Evolutionary conservation across 2,329 filamentous ascomycete species (phyloP).

Genomic region (Verticillium klebahnii): DNA sequence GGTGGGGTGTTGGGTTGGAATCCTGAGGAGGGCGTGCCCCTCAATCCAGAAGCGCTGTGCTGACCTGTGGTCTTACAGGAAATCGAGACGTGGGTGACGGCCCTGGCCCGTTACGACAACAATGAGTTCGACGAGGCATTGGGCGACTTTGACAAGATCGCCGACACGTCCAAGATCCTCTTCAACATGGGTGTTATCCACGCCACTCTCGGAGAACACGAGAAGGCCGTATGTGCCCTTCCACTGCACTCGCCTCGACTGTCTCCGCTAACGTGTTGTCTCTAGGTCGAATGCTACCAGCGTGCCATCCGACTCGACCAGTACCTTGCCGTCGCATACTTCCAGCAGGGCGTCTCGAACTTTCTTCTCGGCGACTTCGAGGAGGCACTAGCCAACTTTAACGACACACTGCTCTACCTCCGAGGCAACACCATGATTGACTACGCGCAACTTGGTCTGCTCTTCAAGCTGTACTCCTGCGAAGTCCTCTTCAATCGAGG

Average conservation of each 20-base stretch:
- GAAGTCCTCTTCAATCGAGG: slow-evolving; percentile 97
- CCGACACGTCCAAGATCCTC: slow-evolving; percentile 94
- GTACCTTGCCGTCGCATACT: slow-evolving; percentile 96
- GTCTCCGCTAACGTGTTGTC: slow-evolving; percentile 10
- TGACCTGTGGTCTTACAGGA: slow-evolving; percentile 52
- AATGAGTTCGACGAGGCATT: slow-evolving; percentile 94
- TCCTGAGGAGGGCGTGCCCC: not conserved
- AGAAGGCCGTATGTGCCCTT: slow-evolving; percentile 73
- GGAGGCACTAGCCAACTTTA: slow-evolving; percentile 96
- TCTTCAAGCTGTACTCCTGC: slow-evolving; percentile 96
- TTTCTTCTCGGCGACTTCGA: slow-evolving; percentile 96
- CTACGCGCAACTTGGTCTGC: slow-evolving; percentile 90
- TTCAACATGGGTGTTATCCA: slow-evolving; percentile 99
- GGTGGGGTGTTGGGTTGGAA: not conserved
- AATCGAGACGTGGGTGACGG: slow-evolving; percentile 97
- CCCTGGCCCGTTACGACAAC: slow-evolving; percentile 88
- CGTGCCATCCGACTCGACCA: slow-evolving; percentile 85
- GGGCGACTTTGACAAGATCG: slow-evolving; percentile 76
- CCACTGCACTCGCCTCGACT: not conserved
- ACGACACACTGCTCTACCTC: slow-evolving; percentile 91
- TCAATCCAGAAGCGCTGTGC: not conserved
- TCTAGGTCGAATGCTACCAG: slow-evolving; percentile 89
- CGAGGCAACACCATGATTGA: slow-evolving; percentile 97
- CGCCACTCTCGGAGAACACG: slow-evolving; percentile 92
- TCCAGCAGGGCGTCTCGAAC: slow-evolving; percentile 97